Evolutionary conservation across 441 rosid genomes (phyloP).

Genomic region (Euphorbia schlechtendalii): DNA sequence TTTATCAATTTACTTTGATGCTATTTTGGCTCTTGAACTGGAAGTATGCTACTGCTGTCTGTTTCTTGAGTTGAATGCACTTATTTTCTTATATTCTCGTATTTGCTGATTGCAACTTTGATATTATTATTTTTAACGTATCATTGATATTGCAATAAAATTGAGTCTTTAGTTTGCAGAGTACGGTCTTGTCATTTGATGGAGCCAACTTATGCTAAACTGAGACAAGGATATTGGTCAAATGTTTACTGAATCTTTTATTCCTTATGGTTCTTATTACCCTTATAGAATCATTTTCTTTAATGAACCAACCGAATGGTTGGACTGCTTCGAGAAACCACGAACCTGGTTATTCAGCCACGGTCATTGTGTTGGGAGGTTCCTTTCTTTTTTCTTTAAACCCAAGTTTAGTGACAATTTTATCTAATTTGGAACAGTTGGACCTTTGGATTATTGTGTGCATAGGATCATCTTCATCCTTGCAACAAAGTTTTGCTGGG

Average conservation of each 20-base stretch:
- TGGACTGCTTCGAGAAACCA: too few relatives aligned
- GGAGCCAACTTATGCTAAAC: background rate
- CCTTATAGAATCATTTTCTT: background rate
- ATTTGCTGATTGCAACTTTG: slow-evolving; percentile 2
- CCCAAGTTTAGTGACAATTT: background rate
- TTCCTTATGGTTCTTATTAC: background rate
- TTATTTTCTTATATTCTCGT: background rate
- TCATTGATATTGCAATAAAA: background rate
- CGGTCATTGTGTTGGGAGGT: background rate
- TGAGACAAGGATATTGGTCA: background rate
- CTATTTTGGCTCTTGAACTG: background rate
- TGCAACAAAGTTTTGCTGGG: background rate
- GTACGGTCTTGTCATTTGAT: background rate
- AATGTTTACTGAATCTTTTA: slow-evolving; percentile 5
- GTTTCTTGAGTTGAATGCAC: background rate
- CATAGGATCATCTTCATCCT: background rate
- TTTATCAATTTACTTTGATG: background rate
- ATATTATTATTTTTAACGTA: background rate
- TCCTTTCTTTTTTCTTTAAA: background rate
- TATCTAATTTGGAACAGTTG: background rate
- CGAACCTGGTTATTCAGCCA: background rate
- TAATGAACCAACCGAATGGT: background rate
- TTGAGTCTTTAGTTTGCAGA: background rate
- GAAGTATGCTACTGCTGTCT: background rate
- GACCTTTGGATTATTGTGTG: background rate